phyloP scores from a whole-genome alignment of 1,284 basidiomycete genomes.

The Ceratobasidium papillatum region DNA sequence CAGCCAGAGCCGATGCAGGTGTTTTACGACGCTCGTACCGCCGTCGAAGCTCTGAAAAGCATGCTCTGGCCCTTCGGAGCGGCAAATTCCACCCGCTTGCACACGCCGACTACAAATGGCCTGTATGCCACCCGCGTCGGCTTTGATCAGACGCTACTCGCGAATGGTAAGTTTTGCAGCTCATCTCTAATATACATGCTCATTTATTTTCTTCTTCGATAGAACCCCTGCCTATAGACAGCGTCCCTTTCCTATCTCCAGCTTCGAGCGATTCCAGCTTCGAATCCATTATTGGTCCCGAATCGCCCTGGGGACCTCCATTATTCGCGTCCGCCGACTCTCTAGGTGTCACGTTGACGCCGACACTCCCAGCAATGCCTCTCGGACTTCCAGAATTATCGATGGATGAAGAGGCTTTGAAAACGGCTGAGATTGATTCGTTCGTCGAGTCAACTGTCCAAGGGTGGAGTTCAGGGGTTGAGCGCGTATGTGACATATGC shows the following conservation, averaged over 20 bases:
- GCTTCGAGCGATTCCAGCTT: conserved; percentile 4
- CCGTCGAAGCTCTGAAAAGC: neutral
- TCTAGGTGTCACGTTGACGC: neutral
- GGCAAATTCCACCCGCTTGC: too few relatives aligned
- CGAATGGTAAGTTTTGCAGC: too few relatives aligned
- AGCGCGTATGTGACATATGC: neutral
- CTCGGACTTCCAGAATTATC: too few relatives aligned
- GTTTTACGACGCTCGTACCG: neutral
- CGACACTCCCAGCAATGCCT: neutral
- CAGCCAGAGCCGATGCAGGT: neutral
- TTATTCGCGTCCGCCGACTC: neutral
- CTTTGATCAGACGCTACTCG: too few relatives aligned
- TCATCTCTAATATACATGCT: neutral
- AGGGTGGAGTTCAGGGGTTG: neutral
- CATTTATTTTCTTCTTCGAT: neutral
- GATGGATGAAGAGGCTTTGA: neutral
- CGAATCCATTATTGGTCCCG: neutral
- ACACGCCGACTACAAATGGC: too few relatives aligned
- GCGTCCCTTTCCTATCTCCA: neutral
- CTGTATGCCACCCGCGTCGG: too few relatives aligned
- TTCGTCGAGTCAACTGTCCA: neutral
- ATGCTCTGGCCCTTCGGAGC: neutral
- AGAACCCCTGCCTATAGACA: neutral
- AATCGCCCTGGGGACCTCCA: neutral
- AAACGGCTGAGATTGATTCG: neutral